Percentiles rank a stretch among this genome's conserved stretches.
These are phyloP conservation scores for Pseudonectria buxi DNA, from an alignment of 2,329 filamentous ascomycete species.

Conservation along the genomic window DNA sequence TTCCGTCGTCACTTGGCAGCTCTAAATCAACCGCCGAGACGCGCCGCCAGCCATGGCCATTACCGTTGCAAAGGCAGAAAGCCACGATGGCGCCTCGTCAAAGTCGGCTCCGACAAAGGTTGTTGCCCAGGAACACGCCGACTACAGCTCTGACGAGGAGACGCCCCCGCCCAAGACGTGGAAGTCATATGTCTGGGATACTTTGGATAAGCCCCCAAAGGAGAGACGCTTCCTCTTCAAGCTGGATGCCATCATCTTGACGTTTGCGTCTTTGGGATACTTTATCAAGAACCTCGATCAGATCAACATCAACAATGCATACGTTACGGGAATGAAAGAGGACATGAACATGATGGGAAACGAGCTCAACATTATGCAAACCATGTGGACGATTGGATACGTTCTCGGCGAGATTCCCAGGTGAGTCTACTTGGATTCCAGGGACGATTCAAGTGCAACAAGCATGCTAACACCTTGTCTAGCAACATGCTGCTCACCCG, in stretches of 20 bases:
- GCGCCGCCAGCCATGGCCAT: background rate
- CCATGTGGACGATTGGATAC: constrained; percentile 54
- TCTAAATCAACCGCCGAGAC: constrained; percentile 4
- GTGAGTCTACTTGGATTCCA: constrained; percentile 4
- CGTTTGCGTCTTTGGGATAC: constrained; percentile 30
- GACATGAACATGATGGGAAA: constrained; percentile 40
- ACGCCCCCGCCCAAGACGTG: constrained; percentile 32
- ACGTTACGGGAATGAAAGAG: constrained; percentile 40
- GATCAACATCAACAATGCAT: constrained; percentile 32
- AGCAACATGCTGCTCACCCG: constrained; percentile 30
- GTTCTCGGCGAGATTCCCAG: constrained; percentile 38
- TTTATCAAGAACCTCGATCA: constrained; percentile 34
- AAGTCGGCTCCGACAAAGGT: constrained; percentile 4
- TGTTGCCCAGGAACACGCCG: constrained; percentile 3
- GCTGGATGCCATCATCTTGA: constrained; percentile 34
- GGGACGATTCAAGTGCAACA: background rate
- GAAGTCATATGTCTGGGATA: constrained; percentile 44
- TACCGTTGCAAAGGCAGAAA: background rate
- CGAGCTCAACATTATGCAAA: constrained; percentile 44
- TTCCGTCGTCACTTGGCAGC: background rate
- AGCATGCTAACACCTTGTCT: background rate
- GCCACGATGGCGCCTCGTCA: constrained; percentile 5
- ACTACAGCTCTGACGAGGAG: constrained; percentile 14
- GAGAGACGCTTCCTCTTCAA: constrained; percentile 36
- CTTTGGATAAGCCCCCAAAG: constrained; percentile 35